Evolutionary conservation across 2,329 filamentous ascomycete species (phyloP), one percentile per base, ranked within the genome.

Genomic region (Rhinocladiella similis): DNA sequence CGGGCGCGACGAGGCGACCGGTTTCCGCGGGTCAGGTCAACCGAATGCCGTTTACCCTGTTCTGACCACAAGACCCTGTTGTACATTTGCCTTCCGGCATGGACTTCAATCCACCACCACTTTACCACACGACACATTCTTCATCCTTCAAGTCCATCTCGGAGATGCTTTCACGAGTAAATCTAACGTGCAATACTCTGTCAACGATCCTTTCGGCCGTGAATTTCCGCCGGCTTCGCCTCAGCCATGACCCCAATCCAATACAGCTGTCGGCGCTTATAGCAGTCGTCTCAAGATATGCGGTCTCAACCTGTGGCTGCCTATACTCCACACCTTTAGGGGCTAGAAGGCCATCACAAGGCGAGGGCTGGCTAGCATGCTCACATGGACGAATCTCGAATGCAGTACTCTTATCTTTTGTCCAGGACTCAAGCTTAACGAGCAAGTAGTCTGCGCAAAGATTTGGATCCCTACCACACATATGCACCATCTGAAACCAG

Each of bases 221-320:
- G 29, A 4, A 33, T 33, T 33, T 33, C 29, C 29, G 6, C 29
- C 29, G 2, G 6, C 29, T 33, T 12, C 10, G 5, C 10, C 29
- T 12, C 29, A 33, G 10, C 29, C 10, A 7, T 33, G 10, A 47
- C 43, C 43, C 16, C 27, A 27, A 47, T 27, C 43, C 10, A 7
- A 12, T 33, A 12, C 6, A 3, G 5, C 6, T 9, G 29, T 38
- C 29, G 29, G 35, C 16, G 29, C 47, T 50, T 18, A 39, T 38
- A 20, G 27, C 41, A 18, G 47, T 25, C 47, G 47, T 50, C 47
- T 50, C 47, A 50, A 50, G 47, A 50, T 50, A 50, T 50, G 47
- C 47, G 35, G 29, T 50, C 35, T 39, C 47, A 50, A 13, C 47
- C 33, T 25, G 19, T 39, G 35, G 47, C 47, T n/a, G 47, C 47